Percentiles rank a stretch among this genome's conserved stretches.
Conservation (phyloP, 306 rosid genomes). For the Purshia tridentata region DNA sequence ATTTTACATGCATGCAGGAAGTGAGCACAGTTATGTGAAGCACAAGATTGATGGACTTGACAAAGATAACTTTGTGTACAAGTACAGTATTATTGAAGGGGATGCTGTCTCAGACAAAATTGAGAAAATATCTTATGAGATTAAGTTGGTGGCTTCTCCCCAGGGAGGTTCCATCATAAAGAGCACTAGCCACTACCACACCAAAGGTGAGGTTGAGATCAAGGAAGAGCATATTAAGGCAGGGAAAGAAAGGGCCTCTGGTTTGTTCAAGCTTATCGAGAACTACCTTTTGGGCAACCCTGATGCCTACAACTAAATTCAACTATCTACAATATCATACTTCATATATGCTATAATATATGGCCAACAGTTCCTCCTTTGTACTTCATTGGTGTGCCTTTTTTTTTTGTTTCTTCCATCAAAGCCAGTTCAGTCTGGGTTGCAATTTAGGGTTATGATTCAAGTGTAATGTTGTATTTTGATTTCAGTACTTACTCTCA, state of each 20-base stretch:
- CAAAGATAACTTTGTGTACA: constrained; percentile 28
- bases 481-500: not conserved
- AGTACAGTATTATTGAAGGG: constrained; percentile 43
- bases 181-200: constrained; percentile 25
- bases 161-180: constrained; percentile 45
- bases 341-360: not conserved
- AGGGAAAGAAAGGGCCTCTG: constrained; percentile 28
- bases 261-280: constrained; percentile 41
- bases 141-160: constrained; percentile 27
- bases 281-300: constrained; percentile 35
- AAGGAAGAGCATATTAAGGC: constrained; percentile 29
- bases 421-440: not conserved
- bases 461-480: not conserved
- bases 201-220: constrained; percentile 30
- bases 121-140: constrained; percentile 42
- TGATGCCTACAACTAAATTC: constrained; percentile 22
- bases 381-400: not conserved
- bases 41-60: constrained; percentile 41
- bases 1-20: not conserved
- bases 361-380: no score
- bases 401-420: not conserved
- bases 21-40: constrained; percentile 5
- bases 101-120: constrained; percentile 29
- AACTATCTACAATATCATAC: not conserved
- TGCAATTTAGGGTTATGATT: not conserved